phyloP scores from a whole-genome alignment of 257 asterid species.

The Solanum phureja region DNA sequence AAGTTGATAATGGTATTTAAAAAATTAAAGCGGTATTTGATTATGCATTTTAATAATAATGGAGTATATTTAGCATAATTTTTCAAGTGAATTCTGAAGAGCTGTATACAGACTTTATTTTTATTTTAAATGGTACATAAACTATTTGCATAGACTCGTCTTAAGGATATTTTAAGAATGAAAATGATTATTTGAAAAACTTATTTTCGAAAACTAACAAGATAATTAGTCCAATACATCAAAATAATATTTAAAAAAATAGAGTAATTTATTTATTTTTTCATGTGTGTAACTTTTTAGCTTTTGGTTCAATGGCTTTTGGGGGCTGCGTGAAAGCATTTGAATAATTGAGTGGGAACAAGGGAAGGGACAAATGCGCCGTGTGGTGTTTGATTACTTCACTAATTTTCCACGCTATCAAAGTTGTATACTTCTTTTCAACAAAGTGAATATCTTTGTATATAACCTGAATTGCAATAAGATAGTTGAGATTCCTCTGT shows the following conservation, averaged over 20 bases:
- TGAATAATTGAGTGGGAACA: not conserved
- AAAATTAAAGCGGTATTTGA: not conserved
- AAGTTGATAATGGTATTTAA: not conserved
- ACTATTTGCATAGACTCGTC: not conserved
- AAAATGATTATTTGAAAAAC: not conserved
- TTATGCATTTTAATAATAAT: not conserved
- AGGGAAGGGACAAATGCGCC: not conserved
- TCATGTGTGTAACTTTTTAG: not conserved
- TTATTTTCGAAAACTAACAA: not conserved
- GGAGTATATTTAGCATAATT: accelerated
- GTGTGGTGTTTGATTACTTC: not conserved
- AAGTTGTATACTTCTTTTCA: not conserved
- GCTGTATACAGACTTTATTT: accelerated
- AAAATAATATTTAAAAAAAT: not conserved
- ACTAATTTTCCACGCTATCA: not conserved
- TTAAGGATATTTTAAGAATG: too few relatives aligned
- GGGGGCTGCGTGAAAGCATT: not conserved
- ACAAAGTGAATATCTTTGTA: not conserved
- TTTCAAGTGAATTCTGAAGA: not conserved
- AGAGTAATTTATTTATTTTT: too few relatives aligned
- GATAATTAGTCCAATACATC: not conserved
- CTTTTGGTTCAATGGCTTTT: not conserved
- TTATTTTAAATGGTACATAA: not conserved
- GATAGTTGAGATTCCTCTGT: accelerated
- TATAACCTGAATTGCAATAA: not conserved